These are phyloP conservation scores for Neonectria ditissima DNA, from an alignment of 2,329 filamentous ascomycete species.

Conservation along the genomic window DNA sequence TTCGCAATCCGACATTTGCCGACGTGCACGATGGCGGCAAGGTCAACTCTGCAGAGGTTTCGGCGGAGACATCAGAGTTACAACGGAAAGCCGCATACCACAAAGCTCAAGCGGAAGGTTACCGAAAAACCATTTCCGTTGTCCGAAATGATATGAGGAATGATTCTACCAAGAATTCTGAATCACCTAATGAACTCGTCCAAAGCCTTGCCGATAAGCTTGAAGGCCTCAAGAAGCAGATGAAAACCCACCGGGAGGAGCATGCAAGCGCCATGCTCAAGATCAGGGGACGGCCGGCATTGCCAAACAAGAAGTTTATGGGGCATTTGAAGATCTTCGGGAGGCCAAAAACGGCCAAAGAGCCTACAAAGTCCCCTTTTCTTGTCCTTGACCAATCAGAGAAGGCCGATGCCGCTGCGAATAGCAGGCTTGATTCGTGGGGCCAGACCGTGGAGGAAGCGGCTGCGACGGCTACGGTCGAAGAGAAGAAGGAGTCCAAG, in stretches of 20 bases:
- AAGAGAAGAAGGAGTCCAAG: slow-evolving; percentile 23
- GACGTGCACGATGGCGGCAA: slow-evolving; percentile 31
- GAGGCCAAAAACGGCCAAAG: slow-evolving; percentile 35
- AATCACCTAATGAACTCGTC: slow-evolving; percentile 7
- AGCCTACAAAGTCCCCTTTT: slow-evolving; percentile 35
- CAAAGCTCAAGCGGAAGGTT: slow-evolving; percentile 46
- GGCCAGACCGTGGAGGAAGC: slow-evolving; percentile 25
- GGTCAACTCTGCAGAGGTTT: slow-evolving; percentile 34
- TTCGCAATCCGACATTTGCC: slow-evolving; percentile 41
- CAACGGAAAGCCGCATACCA: slow-evolving; percentile 48
- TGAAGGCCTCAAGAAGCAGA: slow-evolving; percentile 41
- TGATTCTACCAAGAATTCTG: not conserved
- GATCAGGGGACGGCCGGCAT: slow-evolving; percentile 43
- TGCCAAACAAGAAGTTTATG: slow-evolving; percentile 46
- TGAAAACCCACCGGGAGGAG: slow-evolving; percentile 40
- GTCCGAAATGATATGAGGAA: slow-evolving; percentile 33
- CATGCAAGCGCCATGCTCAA: slow-evolving; percentile 45
- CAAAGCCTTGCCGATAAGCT: slow-evolving; percentile 29
- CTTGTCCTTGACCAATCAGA: not conserved
- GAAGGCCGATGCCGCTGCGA: not conserved
- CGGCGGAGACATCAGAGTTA: slow-evolving; percentile 37
- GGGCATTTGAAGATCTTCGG: slow-evolving; percentile 47
- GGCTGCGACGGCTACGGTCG: slow-evolving; percentile 17
- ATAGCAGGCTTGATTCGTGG: slow-evolving; percentile 19
- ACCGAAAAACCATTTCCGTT: slow-evolving; percentile 39